Conservation (phyloP, 768 basidiomycete genomes). For the Russula dissimulans region DNA sequence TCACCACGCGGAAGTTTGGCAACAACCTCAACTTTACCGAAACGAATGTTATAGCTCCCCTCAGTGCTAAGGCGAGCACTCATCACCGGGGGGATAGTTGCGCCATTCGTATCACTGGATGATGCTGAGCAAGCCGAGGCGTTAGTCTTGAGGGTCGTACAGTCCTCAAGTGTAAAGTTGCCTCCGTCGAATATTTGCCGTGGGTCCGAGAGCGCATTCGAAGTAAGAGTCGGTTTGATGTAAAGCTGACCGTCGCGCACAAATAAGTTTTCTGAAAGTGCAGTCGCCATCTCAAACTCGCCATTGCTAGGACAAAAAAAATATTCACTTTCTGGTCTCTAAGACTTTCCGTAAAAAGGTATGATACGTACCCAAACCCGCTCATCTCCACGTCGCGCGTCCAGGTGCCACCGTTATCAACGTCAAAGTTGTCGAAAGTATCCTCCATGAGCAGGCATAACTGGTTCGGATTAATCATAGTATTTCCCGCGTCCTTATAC, state of each 20-base stretch:
- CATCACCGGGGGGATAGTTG: slow-evolving; percentile 44
- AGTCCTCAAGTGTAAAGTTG: slow-evolving; percentile 31
- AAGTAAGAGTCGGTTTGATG: slow-evolving; percentile 51
- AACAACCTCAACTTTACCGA: slow-evolving; percentile 47
- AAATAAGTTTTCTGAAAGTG: slow-evolving; percentile 32
- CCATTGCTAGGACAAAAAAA: slow-evolving; percentile 27
- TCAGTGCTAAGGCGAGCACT: slow-evolving; percentile 46
- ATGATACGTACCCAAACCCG: slow-evolving; percentile 36
- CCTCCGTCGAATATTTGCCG: slow-evolving; percentile 33
- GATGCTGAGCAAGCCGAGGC: slow-evolving; percentile 39
- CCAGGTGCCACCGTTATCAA: slow-evolving; percentile 31
- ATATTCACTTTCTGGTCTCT: background rate
- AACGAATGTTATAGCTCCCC: slow-evolving; percentile 39
- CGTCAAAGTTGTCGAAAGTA: slow-evolving; percentile 39
- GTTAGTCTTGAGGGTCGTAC: slow-evolving; percentile 28
- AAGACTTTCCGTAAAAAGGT: background rate
- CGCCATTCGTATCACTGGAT: slow-evolving; percentile 28
- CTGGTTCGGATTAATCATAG: slow-evolving; percentile 28
- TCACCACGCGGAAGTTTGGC: slow-evolving; percentile 40
- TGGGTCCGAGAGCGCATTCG: slow-evolving; percentile 34
- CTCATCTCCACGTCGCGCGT: slow-evolving; percentile 42
- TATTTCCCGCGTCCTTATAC: slow-evolving; percentile 28
- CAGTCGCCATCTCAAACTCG: slow-evolving; percentile 50
- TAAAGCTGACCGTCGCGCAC: slow-evolving; percentile 43
- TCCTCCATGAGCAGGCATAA: slow-evolving; percentile 42